Evolutionary conservation across 2,329 filamentous ascomycete species (phyloP), one percentile per base, ranked within the genome.

Genomic region (Ustilaginoidea virens): DNA sequence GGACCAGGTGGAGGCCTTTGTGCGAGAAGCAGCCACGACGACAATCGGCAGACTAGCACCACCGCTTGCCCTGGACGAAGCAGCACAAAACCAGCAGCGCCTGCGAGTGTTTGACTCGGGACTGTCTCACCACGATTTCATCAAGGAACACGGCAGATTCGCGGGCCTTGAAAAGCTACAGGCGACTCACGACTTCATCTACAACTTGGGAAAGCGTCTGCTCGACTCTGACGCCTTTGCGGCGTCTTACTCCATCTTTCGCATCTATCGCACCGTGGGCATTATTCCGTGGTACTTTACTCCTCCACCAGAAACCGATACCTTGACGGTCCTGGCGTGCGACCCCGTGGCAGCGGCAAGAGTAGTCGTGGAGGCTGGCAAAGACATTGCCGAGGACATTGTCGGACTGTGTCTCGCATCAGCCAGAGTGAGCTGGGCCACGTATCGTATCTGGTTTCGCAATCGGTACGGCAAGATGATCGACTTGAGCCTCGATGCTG

Each of bases 261-360:
- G 40, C 28, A 42, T 48, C 16, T 36, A 42, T 14, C 32, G 29
- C 9, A 42, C 37, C 7, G 4, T 42, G 5, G 39, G 40, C 8
- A 34, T 37, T 15, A 28, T 36, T 1, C 43, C 45, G 5, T 46
- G 42, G 42, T 46, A 46, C 33, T 41, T 39, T 35, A 13, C 34
- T 5, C 40, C 40, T 8, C 30, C 29, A 5, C 31, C 38, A 8
- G 33, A 41, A 15, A 33, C 31, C 8, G 32, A 42, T 11, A 22
- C 31, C 4, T 29, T 41, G 7, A 31, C 31, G 5, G 16, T 26
- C n/a, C 39, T 38, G 30, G 44, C 43, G 2, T 12, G 25, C 0
- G 32, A 39, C 1, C 45, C 45, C 1, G 8, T 39, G 2, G 14
- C 23, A 0, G 35, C 36, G 4, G 30, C 25, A 3, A 32, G 15